phyloP scores from a whole-genome alignment of 371 early-diverging fungal species.

The Blakeslea trispora region DNA sequence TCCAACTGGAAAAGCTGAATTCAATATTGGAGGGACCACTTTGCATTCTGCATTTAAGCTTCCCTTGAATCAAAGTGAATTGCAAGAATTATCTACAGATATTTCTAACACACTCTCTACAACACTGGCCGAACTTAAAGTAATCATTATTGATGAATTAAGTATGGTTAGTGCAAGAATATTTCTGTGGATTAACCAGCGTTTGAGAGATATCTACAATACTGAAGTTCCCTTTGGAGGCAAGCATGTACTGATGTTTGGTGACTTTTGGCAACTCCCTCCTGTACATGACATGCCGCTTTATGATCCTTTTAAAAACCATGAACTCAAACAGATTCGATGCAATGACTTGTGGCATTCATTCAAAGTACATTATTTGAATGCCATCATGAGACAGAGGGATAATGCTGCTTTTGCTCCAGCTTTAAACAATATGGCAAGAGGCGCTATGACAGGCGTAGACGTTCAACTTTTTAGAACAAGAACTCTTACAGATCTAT shows the following conservation, averaged over 20 bases:
- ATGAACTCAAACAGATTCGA: neutral
- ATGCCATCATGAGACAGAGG: constrained; percentile 11
- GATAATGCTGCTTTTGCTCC: constrained; percentile 8
- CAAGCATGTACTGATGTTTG: constrained; percentile 12
- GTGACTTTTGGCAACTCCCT: constrained; percentile 12
- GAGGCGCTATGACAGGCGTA: constrained; percentile 3
- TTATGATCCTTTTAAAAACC: neutral
- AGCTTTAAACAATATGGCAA: constrained; percentile 12
- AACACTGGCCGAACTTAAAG: constrained; percentile 1
- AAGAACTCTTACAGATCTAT: constrained; percentile 1
- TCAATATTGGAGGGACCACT: constrained; percentile 1
- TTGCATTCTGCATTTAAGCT: constrained; percentile 3
- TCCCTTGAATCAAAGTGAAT: neutral
- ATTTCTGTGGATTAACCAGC: neutral
- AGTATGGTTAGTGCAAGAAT: constrained; percentile 3
- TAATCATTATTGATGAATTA: constrained; percentile 1
- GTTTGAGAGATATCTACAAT: neutral
- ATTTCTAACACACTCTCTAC: neutral
- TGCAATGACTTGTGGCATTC: neutral
- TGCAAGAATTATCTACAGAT: neutral
- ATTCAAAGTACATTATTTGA: constrained; percentile 10
- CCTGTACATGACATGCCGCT: constrained; percentile 4
- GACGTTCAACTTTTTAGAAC: neutral
- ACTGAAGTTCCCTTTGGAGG: neutral
- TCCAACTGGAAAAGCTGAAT: constrained; percentile 13